Evolutionary conservation across 176 grass and related monocot genomes (phyloP).

Genomic region (Oryza brachyantha): DNA sequence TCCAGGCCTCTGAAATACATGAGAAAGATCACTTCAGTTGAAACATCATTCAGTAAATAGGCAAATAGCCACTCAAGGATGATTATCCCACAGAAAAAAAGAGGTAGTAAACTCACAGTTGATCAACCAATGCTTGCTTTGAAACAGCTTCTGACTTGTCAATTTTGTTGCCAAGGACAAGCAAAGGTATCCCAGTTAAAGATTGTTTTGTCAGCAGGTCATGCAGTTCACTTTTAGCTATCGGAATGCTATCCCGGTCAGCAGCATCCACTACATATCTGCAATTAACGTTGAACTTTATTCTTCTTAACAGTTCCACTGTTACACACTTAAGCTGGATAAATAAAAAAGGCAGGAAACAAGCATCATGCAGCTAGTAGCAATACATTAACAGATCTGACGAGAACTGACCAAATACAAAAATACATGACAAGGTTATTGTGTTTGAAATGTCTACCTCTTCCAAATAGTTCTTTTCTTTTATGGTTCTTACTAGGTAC

Average conservation of each 20-base stretch:
- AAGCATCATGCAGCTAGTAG: slow-evolving; percentile 5
- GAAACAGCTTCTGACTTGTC: slow-evolving; percentile 97
- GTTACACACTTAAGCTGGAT: background rate
- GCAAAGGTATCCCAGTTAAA: slow-evolving; percentile 82
- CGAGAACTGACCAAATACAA: background rate
- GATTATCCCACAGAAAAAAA: background rate
- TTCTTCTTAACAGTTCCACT: background rate
- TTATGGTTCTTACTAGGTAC: background rate
- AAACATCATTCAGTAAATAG: slow-evolving; percentile 25
- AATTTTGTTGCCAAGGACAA: slow-evolving; percentile 97
- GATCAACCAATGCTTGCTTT: slow-evolving; percentile 80
- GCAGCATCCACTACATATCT: slow-evolving; percentile 93
- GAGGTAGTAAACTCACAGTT: slow-evolving; percentile 64
- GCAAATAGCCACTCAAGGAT: background rate
- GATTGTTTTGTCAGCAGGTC: slow-evolving; percentile 86
- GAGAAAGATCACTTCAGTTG: slow-evolving; percentile 11
- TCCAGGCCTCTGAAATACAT: slow-evolving; percentile 64
- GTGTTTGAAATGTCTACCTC: background rate
- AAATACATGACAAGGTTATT: background rate
- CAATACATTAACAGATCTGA: background rate
- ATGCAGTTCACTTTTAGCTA: slow-evolving; percentile 94
- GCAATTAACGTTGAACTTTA: slow-evolving; percentile 23
- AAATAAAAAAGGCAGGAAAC: background rate
- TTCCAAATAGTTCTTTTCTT: background rate
- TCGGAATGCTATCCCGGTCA: slow-evolving; percentile 79